Evolutionary conservation across 768 basidiomycete genomes (phyloP), one percentile per base, ranked within the genome.

Genomic region (Termitomyces bulborhizus): DNA sequence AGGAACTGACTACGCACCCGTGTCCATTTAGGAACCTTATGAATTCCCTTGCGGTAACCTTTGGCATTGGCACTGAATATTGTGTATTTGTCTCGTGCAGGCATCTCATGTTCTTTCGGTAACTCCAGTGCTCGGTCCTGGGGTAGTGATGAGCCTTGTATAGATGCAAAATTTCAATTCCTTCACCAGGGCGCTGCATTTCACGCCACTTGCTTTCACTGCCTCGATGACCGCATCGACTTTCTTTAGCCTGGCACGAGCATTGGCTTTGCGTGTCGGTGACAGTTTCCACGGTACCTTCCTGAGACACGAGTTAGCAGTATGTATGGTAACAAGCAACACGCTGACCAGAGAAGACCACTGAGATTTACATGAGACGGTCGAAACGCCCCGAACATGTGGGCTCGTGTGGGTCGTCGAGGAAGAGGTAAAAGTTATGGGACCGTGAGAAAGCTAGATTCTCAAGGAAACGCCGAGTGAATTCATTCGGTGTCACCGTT

Each of bases 21-120:
- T 48, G 95, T 97, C 84, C 88, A 98, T 66, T 97, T 96, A n/a
- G 95, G 95, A 27, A 96, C 90, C 65, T 95, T 95, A 73, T 98
- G 95, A 47, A 97, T 93, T 26, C 92, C 90, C 65, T 98, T 98
- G 43, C 96, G 76, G 70, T 96, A 99, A 6, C 90, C 88, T 55
- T 70, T 76, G 1, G 75, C 73, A 40, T 80, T 83, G 4, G 81
- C 76, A 39, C 81, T 83, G 71, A 94, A 98, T 18, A 89, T 83
- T 3, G 95, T 97, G 74, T 98, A 99, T 71, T 99, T 99, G 76
- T 98, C 96, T 64, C 79, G 83, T 1, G 96, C 74, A 11, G 74
- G 78, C 97, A 98, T 98, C 71, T 97, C 93, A 60, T 86, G 78
- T 67, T 98, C 93, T 66, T 90, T 96, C 48, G 97, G 97, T 31